Percentiles rank a stretch among this genome's conserved stretches.
Evolutionary conservation across 1,284 basidiomycete genomes (phyloP).

Genomic region (Papiliotrema fonsecae): DNA sequence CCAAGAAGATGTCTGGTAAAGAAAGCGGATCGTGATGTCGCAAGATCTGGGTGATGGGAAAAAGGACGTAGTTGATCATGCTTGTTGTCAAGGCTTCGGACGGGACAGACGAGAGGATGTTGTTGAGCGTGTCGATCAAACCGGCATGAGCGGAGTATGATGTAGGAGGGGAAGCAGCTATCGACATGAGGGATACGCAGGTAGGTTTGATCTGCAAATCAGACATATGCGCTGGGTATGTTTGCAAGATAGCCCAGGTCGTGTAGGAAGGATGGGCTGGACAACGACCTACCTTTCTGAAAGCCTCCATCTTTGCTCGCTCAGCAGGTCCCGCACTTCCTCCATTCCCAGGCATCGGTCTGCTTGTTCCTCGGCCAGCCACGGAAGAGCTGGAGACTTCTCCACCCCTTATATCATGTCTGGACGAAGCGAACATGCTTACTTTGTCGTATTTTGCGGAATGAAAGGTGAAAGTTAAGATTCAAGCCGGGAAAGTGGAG

Average conservation of each 20-base stretch:
- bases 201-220: slow-evolving; percentile 62
- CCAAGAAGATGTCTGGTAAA: slow-evolving; percentile 74
- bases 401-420: no score
- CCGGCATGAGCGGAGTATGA: slow-evolving; percentile 53
- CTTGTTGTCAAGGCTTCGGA: slow-evolving; percentile 53
- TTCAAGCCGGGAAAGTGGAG: no score
- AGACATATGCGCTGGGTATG: background rate
- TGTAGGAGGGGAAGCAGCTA: slow-evolving; percentile 58
- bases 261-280: background rate
- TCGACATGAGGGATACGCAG: slow-evolving; percentile 70
- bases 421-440: no score
- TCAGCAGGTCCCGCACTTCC: background rate
- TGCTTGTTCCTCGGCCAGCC: no score
- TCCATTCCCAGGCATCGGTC: background rate
- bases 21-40: slow-evolving; percentile 60
- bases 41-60: slow-evolving; percentile 76
- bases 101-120: slow-evolving; percentile 52
- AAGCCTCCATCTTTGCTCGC: slow-evolving; percentile 32
- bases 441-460: no score
- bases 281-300: slow-evolving; percentile 38
- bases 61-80: slow-evolving; percentile 78
- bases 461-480: no score
- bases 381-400: no score
- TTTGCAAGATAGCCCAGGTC: background rate
- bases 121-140: slow-evolving; percentile 57